A percentile compares a stretch with the other conserved stretches of the same genome.
Conservation (phyloP, 768 basidiomycete genomes). For the Suillus subalutaceus region DNA sequence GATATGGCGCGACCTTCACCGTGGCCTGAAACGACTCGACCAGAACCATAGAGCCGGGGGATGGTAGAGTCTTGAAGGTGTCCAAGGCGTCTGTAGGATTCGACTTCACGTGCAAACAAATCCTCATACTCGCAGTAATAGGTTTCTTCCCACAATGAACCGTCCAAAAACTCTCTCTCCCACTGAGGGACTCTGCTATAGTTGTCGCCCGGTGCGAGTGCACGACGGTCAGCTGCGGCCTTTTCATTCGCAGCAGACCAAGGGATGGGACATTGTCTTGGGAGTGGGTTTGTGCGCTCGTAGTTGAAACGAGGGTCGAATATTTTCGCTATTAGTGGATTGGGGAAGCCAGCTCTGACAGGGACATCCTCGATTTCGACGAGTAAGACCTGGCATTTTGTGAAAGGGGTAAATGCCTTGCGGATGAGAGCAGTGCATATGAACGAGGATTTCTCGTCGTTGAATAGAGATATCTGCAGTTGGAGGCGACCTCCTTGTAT, state of each 20-base stretch:
- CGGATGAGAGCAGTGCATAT: too few species aligned
- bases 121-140: neutral
- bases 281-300: neutral
- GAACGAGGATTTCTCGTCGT: too few species aligned
- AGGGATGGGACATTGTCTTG: neutral
- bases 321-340: neutral
- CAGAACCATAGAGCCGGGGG: slow-evolving; percentile 2
- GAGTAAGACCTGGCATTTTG: slow-evolving; percentile 1
- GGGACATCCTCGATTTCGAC: slow-evolving; percentile 1
- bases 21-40: neutral
- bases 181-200: neutral
- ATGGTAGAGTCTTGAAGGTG: neutral
- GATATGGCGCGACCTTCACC: slow-evolving; percentile 1
- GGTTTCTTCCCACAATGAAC: neutral
- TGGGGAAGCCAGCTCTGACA: neutral
- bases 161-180: neutral
- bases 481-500: too few species aligned
- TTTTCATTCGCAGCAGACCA: neutral
- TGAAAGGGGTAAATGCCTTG: slow-evolving; percentile 5
- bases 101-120: neutral
- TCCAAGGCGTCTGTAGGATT: neutral
- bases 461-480: too few species aligned
- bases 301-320: neutral
- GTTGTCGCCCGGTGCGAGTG: neutral
- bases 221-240: neutral